Percentiles rank a stretch among this genome's conserved stretches.
phyloP scores from a whole-genome alignment of 83 land plant species.

The Thuja plicata region DNA sequence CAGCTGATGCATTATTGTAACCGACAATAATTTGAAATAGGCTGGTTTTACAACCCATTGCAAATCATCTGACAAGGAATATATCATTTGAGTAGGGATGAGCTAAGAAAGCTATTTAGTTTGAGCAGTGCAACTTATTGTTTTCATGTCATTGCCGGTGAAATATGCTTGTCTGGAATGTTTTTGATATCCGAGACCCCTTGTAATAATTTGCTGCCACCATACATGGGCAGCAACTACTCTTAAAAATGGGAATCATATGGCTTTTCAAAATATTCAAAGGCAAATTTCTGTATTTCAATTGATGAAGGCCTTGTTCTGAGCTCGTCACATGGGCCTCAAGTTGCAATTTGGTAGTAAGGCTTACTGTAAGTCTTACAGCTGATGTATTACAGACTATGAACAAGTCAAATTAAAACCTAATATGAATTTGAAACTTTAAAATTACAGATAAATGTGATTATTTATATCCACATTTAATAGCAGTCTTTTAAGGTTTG shows the following conservation, averaged over 20 bases:
- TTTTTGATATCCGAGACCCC: neutral
- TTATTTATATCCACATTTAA: neutral
- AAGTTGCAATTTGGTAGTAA: neutral
- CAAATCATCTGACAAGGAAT: neutral
- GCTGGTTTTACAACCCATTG: neutral
- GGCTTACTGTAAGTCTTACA: neutral
- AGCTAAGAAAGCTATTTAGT: neutral
- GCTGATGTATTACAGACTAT: neutral
- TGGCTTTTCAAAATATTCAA: neutral
- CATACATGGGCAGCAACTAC: neutral
- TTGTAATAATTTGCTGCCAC: neutral
- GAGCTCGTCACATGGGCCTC: neutral
- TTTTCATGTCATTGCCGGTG: neutral
- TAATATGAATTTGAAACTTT: neutral
- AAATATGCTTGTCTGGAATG: neutral
- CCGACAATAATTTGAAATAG: neutral
- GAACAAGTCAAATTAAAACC: neutral
- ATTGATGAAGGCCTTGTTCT: neutral
- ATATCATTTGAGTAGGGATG: neutral
- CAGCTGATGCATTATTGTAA: neutral
- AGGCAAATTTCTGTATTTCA: neutral
- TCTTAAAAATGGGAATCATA: neutral
- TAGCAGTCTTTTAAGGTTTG: neutral
- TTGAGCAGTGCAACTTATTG: neutral
- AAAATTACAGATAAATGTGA: neutral